Base-by-base conservation (phyloP, 2,329 filamentous ascomycete genomes). In the Talaromyces sp. region DNA sequence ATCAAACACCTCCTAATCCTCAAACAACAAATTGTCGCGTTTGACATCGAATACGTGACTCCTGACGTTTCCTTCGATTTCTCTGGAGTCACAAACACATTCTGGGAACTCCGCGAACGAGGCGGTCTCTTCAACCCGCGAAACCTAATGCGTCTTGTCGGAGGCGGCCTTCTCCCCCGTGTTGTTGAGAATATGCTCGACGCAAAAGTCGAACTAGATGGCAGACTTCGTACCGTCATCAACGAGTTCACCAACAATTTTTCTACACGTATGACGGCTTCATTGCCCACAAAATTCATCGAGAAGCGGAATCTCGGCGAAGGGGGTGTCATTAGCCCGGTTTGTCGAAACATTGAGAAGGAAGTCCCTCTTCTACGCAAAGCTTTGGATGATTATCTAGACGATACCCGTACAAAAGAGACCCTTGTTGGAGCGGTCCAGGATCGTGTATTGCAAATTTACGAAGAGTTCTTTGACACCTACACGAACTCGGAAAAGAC, bases 11-110 rank as follows among this genome's bases (percentile, higher is more conserved):
- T 99, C 1, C 88, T 99, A 56, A 89, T 97, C 56, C 85, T 99
- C 57, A 98, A 98, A 76, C 96, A 97, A 72, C 91, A 97, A 73
- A 90, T 99, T 57, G 88, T 99, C 30, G 93, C 93, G 9, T 92
- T 99, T 64, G 95, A 99, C 77, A 97, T 99, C 67, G 93, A 89
- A 71, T 89, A 84, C 68, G 84, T 88, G 23, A 83, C 85, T 2
- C 86, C 87, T 4, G 87, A 89, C 64, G 79, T 89, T 55, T 82
- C 83, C 14, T 83, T 89, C 71, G 87, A 89, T 73, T 88, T 89
- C 72, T 86, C 85, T n/a, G 82, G 81, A 56, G 77, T 89, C 12
- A 86, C 85, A 5, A 85, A 79, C 65, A 88, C 87, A 1, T 89
- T 89, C 73, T 88, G 85, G 80, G 87, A 89, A 68, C 78, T 89